Evolutionary conservation across 306 rosid species (phyloP).

Genomic region (Hippophae rhamnoides): DNA sequence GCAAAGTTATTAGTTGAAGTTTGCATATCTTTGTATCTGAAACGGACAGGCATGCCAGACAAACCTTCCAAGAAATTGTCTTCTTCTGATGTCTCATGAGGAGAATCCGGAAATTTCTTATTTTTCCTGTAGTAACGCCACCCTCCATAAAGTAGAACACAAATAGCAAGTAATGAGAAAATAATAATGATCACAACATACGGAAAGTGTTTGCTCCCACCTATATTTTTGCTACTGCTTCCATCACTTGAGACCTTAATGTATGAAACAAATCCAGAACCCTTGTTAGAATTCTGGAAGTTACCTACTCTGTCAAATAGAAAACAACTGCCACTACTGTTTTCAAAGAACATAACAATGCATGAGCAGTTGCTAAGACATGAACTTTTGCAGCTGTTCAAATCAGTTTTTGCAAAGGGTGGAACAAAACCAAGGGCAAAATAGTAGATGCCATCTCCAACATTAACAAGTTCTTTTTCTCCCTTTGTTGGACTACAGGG

Average conservation of each 20-base stretch:
- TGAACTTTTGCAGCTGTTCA: constrained; percentile 48
- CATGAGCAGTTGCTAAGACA: constrained; percentile 68
- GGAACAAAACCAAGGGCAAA: constrained; percentile 56
- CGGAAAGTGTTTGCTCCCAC: constrained; percentile 31
- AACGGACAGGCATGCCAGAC: constrained; percentile 70
- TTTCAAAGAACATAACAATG: constrained; percentile 71
- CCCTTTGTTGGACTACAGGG: constrained; percentile 31
- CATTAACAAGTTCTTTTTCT: constrained; percentile 30
- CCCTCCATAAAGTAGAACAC: constrained; percentile 38
- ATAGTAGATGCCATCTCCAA: constrained; percentile 47
- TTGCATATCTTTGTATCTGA: constrained; percentile 56
- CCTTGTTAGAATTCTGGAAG: constrained; percentile 35
- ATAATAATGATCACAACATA: constrained; percentile 47
- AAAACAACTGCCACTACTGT: constrained; percentile 58
- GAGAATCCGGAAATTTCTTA: constrained; percentile 32
- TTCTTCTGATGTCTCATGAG: constrained; percentile 57
- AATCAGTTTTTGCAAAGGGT: constrained; percentile 48
- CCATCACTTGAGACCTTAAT: constrained; percentile 43
- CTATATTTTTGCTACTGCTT: constrained; percentile 18
- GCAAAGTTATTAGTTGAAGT: constrained; percentile 70
- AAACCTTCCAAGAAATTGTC: constrained; percentile 72
- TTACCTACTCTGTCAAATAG: constrained; percentile 62
- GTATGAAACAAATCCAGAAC: constrained; percentile 53
- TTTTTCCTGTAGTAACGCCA: constrained; percentile 36
- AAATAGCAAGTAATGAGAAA: constrained; percentile 36